phyloP scores from a whole-genome alignment of 108 stramenopile genomes.

The Skeletonema potamos region DNA sequence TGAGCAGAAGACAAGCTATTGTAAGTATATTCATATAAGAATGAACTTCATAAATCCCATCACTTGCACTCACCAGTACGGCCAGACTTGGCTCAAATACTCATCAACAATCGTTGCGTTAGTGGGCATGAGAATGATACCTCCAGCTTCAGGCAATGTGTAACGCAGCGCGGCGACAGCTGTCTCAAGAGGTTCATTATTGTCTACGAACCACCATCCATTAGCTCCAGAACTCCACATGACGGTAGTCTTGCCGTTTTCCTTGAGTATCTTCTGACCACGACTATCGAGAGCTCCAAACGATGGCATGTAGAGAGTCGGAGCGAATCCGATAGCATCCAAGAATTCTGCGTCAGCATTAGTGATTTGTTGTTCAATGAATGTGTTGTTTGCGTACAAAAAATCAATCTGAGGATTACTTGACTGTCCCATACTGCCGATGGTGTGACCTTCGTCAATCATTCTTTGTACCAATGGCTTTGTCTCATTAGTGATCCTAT shows the following conservation, averaged over 20 bases:
- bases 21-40: not conserved
- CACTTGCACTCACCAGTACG: not conserved
- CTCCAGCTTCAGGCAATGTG: not conserved
- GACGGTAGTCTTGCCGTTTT: not conserved
- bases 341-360: not conserved
- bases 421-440: not conserved
- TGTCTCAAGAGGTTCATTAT: not conserved
- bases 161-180: not conserved
- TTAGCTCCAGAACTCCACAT: not conserved
- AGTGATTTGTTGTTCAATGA: not conserved
- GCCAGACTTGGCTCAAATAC: not conserved
- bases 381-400: not conserved
- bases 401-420: not conserved
- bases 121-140: not conserved
- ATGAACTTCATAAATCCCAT: not conserved
- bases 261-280: not conserved
- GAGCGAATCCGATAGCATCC: not conserved
- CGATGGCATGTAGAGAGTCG: not conserved
- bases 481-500: not conserved
- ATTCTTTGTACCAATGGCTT: not conserved
- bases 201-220: not conserved
- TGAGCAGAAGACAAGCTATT: not conserved
- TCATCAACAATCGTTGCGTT: not conserved
- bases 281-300: not conserved
- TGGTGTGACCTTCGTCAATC: not conserved